Evolutionary conservation across 176 grass and related monocot species (phyloP), one percentile per base, ranked within the genome.

Genomic region (maize (Zea mays)): DNA sequence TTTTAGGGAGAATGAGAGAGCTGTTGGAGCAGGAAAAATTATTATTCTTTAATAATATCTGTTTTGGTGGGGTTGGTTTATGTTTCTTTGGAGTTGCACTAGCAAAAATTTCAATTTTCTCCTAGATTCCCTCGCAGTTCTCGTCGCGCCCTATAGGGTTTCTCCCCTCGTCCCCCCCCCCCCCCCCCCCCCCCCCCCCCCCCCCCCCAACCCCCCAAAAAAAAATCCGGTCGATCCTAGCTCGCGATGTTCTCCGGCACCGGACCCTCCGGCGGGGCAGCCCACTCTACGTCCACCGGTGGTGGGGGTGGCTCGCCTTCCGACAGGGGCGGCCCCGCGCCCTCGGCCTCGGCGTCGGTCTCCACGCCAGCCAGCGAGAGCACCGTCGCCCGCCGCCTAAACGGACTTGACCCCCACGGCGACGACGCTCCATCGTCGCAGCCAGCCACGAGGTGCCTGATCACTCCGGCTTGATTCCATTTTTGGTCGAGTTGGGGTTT

Each of bases 281-380:
- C 72, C 48, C 82, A 86, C 16, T 97, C 95, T 45, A 85, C 85
- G 35, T 93, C 93, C 43, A 93, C 86, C 48, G 48, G 47, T 35
- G 48, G 81, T 7, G 90, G 93, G 52, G 86, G 77, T 5, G 87
- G 89, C 19, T 97, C 95, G 42, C 89, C 94, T 8, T 81, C 91
- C 42, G 78, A 83, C 61, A 49, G 60, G 73, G 83, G 50, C 51
- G 82, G 62, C 17, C 52, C 88, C 62, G 79, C 80, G n/a, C 63
- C 85, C 16, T 84, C 84, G 47, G 78, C 71, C 45, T 74, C 89
- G 47, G 78, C 71, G 8, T 74, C 89, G n/a, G 83, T 76, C 51
- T 92, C 85, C 10, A 94, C 91, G 78, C 89, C 91, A 14, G 95
- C 87, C 62, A 86, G 89, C 70, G 89, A 90, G 87, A 92, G 73